Evolutionary conservation across 2,329 filamentous ascomycete genomes (phyloP).

Genomic region (Periconia digitata): DNA sequence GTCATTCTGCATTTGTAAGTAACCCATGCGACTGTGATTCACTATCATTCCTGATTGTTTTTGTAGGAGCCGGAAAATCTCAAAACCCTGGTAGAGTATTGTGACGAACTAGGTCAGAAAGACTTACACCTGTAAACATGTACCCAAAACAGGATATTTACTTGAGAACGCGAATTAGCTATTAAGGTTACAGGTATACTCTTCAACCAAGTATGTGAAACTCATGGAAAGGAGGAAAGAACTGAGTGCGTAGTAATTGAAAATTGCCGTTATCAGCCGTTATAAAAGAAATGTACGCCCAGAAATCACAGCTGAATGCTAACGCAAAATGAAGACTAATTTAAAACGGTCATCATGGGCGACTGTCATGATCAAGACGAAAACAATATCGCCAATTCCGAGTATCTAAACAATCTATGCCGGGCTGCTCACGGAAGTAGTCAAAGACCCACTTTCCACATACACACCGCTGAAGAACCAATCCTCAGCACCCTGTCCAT

Average conservation of each 20-base stretch:
- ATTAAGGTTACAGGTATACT: too few species aligned
- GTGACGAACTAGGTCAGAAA: constrained; percentile 9
- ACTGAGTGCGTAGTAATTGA: too few species aligned
- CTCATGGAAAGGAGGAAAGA: too few species aligned
- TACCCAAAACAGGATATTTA: too few species aligned
- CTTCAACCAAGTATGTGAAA: too few species aligned
- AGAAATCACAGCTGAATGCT: too few species aligned
- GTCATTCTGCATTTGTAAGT: constrained; percentile 23
- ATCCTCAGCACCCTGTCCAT: constrained; percentile 60
- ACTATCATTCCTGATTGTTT: neutral
- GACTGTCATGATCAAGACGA: too few species aligned
- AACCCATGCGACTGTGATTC: neutral
- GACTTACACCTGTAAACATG: constrained; percentile 1
- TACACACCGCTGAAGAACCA: constrained; percentile 74
- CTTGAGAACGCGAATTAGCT: too few species aligned
- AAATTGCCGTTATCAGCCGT: too few species aligned
- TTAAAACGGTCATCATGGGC: too few species aligned
- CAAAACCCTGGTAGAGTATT: constrained; percentile 10
- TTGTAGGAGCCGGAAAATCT: constrained; percentile 11
- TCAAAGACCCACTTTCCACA: constrained; percentile 60
- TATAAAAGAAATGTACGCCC: too few species aligned
- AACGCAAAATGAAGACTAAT: too few species aligned
- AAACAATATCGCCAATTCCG: neutral
- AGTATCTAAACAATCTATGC: neutral
- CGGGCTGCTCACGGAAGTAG: constrained; percentile 35